Evolutionary conservation across 805 yeast species (phyloP).

Genomic region (Kregervanrija fluxuum): DNA sequence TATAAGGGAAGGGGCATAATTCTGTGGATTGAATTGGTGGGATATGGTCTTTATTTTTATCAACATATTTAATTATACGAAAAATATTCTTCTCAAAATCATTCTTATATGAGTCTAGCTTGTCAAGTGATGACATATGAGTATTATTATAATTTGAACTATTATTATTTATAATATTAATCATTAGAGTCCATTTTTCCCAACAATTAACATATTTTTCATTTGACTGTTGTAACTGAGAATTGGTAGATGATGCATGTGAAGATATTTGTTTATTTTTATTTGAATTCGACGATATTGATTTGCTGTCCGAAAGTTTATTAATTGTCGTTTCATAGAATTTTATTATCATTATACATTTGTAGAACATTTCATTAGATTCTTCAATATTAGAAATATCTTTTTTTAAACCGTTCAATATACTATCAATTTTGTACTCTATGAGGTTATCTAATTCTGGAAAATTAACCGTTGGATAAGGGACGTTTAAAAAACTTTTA

Average conservation of each 20-base stretch:
- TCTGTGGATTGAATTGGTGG: slow-evolving; percentile 70
- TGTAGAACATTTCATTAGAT: slow-evolving; percentile 14
- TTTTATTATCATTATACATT: slow-evolving; percentile 28
- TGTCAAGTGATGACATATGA: not conserved
- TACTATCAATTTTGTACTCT: slow-evolving; percentile 27
- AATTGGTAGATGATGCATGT: slow-evolving; percentile 6
- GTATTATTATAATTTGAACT: slow-evolving; percentile 1
- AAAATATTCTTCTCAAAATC: slow-evolving; percentile 36
- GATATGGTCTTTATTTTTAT: slow-evolving; percentile 54
- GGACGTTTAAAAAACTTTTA: slow-evolving; percentile 46
- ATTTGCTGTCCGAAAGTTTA: too few relatives aligned
- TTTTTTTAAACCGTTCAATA: slow-evolving; percentile 20
- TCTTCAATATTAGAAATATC: not conserved
- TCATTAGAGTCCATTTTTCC: slow-evolving; percentile 64
- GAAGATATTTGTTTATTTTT: not conserved
- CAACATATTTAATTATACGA: slow-evolving; percentile 45
- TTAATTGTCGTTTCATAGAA: slow-evolving; percentile 17
- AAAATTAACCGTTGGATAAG: slow-evolving; percentile 45
- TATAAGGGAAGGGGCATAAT: slow-evolving; percentile 56
- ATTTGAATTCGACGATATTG: too few relatives aligned
- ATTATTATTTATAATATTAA: slow-evolving; percentile 32
- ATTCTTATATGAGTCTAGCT: slow-evolving; percentile 22
- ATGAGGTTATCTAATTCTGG: slow-evolving; percentile 42
- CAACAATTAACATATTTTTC: slow-evolving; percentile 45
- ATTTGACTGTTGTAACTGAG: slow-evolving; percentile 8